These are phyloP conservation scores for Irpex lacteus DNA, from an alignment of 1,284 basidiomycete genomes.

Conservation along the genomic window DNA sequence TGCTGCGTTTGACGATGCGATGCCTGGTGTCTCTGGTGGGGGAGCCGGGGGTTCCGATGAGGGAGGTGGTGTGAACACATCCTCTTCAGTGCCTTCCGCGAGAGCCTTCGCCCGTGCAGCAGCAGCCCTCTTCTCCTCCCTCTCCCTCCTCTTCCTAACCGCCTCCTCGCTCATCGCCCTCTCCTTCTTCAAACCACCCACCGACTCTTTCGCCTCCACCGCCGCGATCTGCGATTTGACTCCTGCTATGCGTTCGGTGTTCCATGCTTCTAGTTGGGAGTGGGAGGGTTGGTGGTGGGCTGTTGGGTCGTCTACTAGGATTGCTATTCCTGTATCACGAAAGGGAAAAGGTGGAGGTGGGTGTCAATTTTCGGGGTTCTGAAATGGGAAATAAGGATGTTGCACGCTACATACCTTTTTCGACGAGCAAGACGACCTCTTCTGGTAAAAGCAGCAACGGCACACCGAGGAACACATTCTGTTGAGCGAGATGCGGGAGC, in stretches of 20 bases:
- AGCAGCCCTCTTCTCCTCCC: slow-evolving; percentile 53
- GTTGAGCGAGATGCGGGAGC: slow-evolving; percentile 91
- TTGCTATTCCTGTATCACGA: slow-evolving; percentile 58
- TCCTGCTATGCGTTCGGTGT: slow-evolving; percentile 42
- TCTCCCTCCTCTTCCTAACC: slow-evolving; percentile 65
- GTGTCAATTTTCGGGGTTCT: neutral
- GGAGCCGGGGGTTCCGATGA: neutral
- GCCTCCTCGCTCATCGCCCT: slow-evolving; percentile 59
- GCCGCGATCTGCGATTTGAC: slow-evolving; percentile 45
- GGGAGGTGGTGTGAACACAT: neutral
- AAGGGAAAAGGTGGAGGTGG: slow-evolving; percentile 12
- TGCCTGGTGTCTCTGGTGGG: slow-evolving; percentile 19
- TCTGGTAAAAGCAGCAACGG: slow-evolving; percentile 89
- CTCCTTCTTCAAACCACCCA: slow-evolving; percentile 39
- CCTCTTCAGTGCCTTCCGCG: slow-evolving; percentile 21
- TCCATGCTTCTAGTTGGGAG: slow-evolving; percentile 55
- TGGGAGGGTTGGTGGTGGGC: slow-evolving; percentile 61
- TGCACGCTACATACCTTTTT: slow-evolving; percentile 73
- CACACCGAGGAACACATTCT: slow-evolving; percentile 94
- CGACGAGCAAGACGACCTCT: slow-evolving; percentile 85
- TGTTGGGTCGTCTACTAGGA: slow-evolving; percentile 72
- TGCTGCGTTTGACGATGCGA: slow-evolving; percentile 24
- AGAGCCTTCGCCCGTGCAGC: slow-evolving; percentile 36
- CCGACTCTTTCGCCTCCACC: slow-evolving; percentile 40
- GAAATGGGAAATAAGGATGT: no score